Percentiles rank a stretch among this genome's conserved stretches.
phyloP scores from a whole-genome alignment of 2,329 filamentous ascomycete genomes.

The Epichloe coenophiala region DNA sequence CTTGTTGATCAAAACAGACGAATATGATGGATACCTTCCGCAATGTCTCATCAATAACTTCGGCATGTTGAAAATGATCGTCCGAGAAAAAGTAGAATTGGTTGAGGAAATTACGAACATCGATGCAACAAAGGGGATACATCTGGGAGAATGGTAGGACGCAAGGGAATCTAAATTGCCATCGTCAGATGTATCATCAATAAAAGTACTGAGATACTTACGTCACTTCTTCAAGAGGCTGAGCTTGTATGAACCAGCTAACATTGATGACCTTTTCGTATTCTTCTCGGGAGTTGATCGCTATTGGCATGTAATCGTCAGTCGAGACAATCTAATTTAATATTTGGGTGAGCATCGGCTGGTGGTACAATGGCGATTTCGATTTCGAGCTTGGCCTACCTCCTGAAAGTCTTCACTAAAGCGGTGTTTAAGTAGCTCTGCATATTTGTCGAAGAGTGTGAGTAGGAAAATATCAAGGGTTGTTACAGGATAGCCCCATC shows the following conservation, averaged over 20 bases:
- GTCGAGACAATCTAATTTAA: slow-evolving; percentile 56
- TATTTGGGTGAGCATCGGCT: neutral
- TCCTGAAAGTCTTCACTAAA: slow-evolving; percentile 97
- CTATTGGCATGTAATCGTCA: slow-evolving; percentile 99
- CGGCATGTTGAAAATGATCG: slow-evolving; percentile 85
- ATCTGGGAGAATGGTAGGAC: slow-evolving; percentile 98
- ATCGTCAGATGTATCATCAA: neutral
- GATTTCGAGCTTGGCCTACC: slow-evolving; percentile 26
- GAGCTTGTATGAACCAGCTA: slow-evolving; percentile 88
- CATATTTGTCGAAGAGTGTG: slow-evolving; percentile 87
- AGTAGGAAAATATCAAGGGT: slow-evolving; percentile 74
- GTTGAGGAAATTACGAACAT: slow-evolving; percentile 93
- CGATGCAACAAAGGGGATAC: slow-evolving; percentile 97
- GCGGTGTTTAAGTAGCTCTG: slow-evolving; percentile 73
- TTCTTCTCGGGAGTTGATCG: slow-evolving; percentile 77
- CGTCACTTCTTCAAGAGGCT: slow-evolving; percentile 59
- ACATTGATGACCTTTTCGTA: slow-evolving; percentile 94
- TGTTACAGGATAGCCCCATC: slow-evolving; percentile 78
- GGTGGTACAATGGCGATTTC: neutral
- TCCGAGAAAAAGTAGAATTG: slow-evolving; percentile 98
- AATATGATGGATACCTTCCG: slow-evolving; percentile 42
- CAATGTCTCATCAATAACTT: slow-evolving; percentile 81
- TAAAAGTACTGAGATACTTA: slow-evolving; percentile 27
- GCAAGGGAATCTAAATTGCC: slow-evolving; percentile 60
- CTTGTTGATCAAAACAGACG: neutral